A percentile compares a stretch with the other conserved stretches of the same genome.
Conservation (phyloP, 2,329 filamentous ascomycete species). For the Pseudopyricularia javanii region DNA sequence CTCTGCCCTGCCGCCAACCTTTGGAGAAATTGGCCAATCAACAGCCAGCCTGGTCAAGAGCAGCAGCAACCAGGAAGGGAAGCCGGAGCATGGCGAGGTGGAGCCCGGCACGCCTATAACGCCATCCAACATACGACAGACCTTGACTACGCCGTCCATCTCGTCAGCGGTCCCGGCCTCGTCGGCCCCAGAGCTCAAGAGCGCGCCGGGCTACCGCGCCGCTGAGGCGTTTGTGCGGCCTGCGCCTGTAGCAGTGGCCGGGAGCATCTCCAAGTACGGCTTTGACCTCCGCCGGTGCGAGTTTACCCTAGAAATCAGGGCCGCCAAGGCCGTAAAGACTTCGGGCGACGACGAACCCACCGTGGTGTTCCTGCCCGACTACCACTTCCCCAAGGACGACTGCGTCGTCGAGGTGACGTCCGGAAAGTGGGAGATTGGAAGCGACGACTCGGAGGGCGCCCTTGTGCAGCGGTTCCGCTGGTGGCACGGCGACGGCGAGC, state of each 20-base stretch:
- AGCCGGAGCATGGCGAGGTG: constrained; percentile 20
- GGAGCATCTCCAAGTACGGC: constrained; percentile 56
- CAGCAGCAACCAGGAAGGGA: not conserved
- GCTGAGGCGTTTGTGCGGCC: constrained; percentile 90
- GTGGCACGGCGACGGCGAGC: constrained; percentile 86
- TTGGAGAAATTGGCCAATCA: constrained; percentile 25
- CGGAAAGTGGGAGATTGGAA: constrained; percentile 81
- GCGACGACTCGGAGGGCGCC: constrained; percentile 56
- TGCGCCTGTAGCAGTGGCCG: constrained; percentile 63
- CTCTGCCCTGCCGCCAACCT: constrained; percentile 33
- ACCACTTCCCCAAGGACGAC: constrained; percentile 72
- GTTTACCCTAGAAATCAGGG: constrained; percentile 61
- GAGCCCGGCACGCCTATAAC: constrained; percentile 50
- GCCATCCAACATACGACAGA: constrained; percentile 63
- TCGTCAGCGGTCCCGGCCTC: constrained; percentile 37
- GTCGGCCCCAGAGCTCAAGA: constrained; percentile 40
- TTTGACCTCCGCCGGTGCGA: constrained; percentile 74
- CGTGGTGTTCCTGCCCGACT: constrained; percentile 76
- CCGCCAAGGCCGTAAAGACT: constrained; percentile 32
- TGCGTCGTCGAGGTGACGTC: constrained; percentile 65
- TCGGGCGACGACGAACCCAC: constrained; percentile 41
- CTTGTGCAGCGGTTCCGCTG: constrained; percentile 69
- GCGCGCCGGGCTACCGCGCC: constrained; percentile 65
- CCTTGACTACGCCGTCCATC: constrained; percentile 56
- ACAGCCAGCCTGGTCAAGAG: constrained; percentile 29